Base-by-base conservation (phyloP, 2,329 filamentous ascomycete species). In the Fusarium acutatum region DNA sequence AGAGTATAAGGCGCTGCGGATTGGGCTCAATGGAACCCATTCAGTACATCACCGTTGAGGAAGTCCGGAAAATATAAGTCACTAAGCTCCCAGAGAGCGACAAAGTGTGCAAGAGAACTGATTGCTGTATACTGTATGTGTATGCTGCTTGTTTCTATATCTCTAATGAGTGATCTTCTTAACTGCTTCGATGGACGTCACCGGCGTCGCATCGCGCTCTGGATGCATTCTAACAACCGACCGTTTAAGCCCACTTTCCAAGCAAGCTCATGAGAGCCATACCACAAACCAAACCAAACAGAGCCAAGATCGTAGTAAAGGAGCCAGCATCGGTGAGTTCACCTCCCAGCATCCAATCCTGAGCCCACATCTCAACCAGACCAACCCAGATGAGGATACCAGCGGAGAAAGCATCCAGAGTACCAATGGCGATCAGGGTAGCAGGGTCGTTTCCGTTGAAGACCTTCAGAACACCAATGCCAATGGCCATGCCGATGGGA, bases 311-410 rank as follows among this genome's bases (percentile, higher is more conserved):
- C 0, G 89, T 90, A 63, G 85, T 87, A 0, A 84, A 26, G 5
- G 85, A 40, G 1, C 85, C 79, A 0, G 90, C 86, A 54, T 88
- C 81, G 9, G 86, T 80, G 80, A 93, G 80, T 75, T 92, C 89
- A 18, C 81, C 80, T 30, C 87, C 88, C 4, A 85, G 83, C 75
- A 89, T 87, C 93, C 93, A 95, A 78, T 95, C 93, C 40, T 88
- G 84, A 5, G 91, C 91, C 89, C 91, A 91, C 92, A 95, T 94
- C 83, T 95, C 93, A 0, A 94, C 92, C 2, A 94, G 82, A 2
- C 92, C 92, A 5, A 94, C 92, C 92, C 93, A 95, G 14, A 93
- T 83, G 28, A 95, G 84, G 47, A 96, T 93, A 35, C 93, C 93
- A 0, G 93, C 92, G 1, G 90, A 93, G 13, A 95, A 79, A 3